Base-by-base conservation (phyloP, 805 yeast genomes). In the Ogataea polymorpha region DNA sequence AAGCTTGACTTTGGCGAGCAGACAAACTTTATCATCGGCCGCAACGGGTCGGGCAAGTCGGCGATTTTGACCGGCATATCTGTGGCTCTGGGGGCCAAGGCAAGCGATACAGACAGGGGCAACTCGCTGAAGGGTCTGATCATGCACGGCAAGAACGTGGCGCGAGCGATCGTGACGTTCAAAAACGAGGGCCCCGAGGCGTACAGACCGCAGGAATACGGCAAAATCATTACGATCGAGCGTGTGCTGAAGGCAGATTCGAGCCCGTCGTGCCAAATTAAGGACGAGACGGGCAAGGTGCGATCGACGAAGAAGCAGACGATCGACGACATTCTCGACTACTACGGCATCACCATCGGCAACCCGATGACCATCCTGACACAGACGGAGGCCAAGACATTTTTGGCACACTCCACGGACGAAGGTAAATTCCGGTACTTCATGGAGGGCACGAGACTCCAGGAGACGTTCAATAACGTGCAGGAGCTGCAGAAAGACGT, bases 311-410 rank as follows among this genome's bases (percentile, higher is more conserved):
- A 81, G 53, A 82, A 80, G 44, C 68, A 71, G 23, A 84, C 80
- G 11, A 63, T 93, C 23, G 87, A 79, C 49, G 75, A 74, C 5
- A 81, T 93, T 3, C 63, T 89, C 34, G 80, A 77, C 49, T 75
- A 73, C 48, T 88, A 82, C 56, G 80, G 83, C 32, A 81, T 91
- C 31, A 81, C 86, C 5, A 82, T 93, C 18, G 90, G 81, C 53
- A 93, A 93, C 53, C 96, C 97, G 5, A 78, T 93, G 76, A 86
- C 96, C 2, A 86, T 93, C 55, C 69, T 93, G 36, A 87, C 96
- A 1, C 99, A 93, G 61, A 97, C 93, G 52, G 86, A 82, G 45
- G 98, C 99, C 2, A 77, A 96, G 50, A 84, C 90, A 12, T 93
- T 93, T 57, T 66, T 93, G 47, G 84, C 95, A 1, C 77, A 82